Evolutionary conservation across 2,329 filamentous ascomycete species (phyloP), one percentile per base, ranked within the genome.

Genomic region (Colletotrichum higginsianum): DNA sequence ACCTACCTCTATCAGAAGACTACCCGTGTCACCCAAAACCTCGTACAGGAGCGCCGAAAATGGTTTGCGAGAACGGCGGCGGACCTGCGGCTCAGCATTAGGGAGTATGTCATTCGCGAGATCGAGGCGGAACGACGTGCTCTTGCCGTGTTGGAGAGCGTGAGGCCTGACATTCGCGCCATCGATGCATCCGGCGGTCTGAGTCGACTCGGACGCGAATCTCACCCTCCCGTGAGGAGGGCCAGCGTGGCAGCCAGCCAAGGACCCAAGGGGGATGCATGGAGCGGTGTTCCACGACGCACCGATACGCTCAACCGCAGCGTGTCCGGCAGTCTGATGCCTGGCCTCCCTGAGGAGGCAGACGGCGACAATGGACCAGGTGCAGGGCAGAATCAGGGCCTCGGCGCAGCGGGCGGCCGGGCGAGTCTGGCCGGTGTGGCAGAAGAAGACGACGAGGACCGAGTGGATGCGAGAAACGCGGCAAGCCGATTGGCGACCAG

Each of bases 231-330:
- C 6, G 81, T 85, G 71, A 90, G 96, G 66, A 91, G 96, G 73
- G 84, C 92, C 35, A 96, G 91, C 81, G 83, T 98, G 75, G 93
- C 94, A 18, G 93, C 94, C 57, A 96, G 93, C 77, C 96, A 99
- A 83, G 96, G 96, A 0, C 96, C 96, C 61, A 97, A 97, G 84
- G 96, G 96, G n/a, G 96, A 99, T 81, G 93, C 96, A 18, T 99
- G 96, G 96, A 98, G 94, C 77, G 96, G 96, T 69, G 95, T 98
- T 38, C 94, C 95, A 46, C 89, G 96, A 73, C 89, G 94, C 66
- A 91, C 92, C 40, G 94, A 97, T 76, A 92, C 91, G n/a, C 83
- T 94, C 67, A 92, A 89, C 78, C 89, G 95, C 76, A 95, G 92
- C 79, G 87, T 95, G 75, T 94, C 93, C 67, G 91, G 92, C 58